Base-by-base conservation (phyloP, 305 asterid species). In the Fraxinus platypoda region DNA sequence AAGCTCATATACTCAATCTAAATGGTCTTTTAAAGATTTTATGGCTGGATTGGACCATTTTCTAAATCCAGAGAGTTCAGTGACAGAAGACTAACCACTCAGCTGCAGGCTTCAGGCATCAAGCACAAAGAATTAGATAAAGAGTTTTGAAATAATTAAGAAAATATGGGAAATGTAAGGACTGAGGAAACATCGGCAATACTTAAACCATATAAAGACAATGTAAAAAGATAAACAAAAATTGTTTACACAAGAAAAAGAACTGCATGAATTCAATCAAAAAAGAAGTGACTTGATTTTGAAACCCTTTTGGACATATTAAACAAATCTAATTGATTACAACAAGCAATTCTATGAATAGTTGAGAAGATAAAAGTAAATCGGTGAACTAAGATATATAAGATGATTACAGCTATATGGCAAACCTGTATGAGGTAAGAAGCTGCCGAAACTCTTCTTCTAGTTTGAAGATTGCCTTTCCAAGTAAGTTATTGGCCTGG, bases 361-460 rank as follows among this genome's bases (percentile, higher is more conserved):
- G 9, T 78, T 25, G 11, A 37, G 5, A 62, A 66, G 54, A 73
- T 30, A 9, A 70, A 19, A 23, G 49, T 74, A 35, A 79, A 57
- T 77, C 43, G 43, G 75, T 6, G n/a, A 77, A 76, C 30, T 59
- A 46, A 41, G 81, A 33, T 68, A 76, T 34, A 34, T 31, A 49
- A 62, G 49, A 62, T 33, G 38, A 78, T 31, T 34, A 74, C 21
- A 75, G 73, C 31, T 81, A 79, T 78, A 33, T 73, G 73, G 80
- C 81, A 83, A 75, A 95, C 99, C 99, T 93, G 89, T 93, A 91
- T 30, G 92, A 81, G 59, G 81, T 75, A 80, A 96, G 91, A 81
- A 96, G 96, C 82, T 92, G 94, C 78, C 91, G 92, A 76, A 90
- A 96, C 78, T 96, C 98, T 81, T 96, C 99, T 86, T 96, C 99